phyloP scores from a whole-genome alignment of 2,329 filamentous ascomycete genomes.

The Fusarium buharicum region DNA sequence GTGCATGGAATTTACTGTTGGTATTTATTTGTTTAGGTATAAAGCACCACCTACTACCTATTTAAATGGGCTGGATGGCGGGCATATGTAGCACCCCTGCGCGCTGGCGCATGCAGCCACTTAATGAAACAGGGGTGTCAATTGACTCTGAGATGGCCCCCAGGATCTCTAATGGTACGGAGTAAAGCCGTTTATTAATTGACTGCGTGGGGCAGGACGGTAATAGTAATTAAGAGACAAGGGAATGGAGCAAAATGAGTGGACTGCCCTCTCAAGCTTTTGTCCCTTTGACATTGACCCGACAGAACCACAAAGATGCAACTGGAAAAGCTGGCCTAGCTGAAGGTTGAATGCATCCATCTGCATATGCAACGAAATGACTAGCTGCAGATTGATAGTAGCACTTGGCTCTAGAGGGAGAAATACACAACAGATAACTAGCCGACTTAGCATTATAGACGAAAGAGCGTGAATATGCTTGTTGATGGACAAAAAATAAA shows the following conservation, averaged over 20 bases:
- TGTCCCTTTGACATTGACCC: background rate
- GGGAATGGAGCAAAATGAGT: slow-evolving; percentile 27
- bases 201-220: slow-evolving; percentile 33
- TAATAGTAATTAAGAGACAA: slow-evolving; percentile 13
- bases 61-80: slow-evolving; percentile 45
- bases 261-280: background rate
- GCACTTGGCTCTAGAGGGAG: no score
- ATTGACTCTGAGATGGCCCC: slow-evolving; percentile 37
- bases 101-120: slow-evolving; percentile 46
- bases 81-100: slow-evolving; percentile 47
- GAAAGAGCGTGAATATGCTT: background rate
- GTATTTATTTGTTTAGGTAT: slow-evolving; percentile 30
- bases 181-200: slow-evolving; percentile 37
- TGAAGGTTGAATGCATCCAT: slow-evolving; percentile 15
- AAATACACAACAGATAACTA: no score
- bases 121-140: slow-evolving; percentile 47
- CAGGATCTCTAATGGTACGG: slow-evolving; percentile 35
- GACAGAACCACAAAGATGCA: slow-evolving; percentile 1
- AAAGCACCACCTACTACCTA: slow-evolving; percentile 24
- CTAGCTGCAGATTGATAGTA: slow-evolving; percentile 21
- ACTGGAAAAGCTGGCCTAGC: slow-evolving; percentile 16
- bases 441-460: no score
- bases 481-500: slow-evolving; percentile 15
- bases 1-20: slow-evolving; percentile 19
- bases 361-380: slow-evolving; percentile 26